Evolutionary conservation across 2,329 filamentous ascomycete species (phyloP).

Genomic region (Aaosphaeria pasadenensis): DNA sequence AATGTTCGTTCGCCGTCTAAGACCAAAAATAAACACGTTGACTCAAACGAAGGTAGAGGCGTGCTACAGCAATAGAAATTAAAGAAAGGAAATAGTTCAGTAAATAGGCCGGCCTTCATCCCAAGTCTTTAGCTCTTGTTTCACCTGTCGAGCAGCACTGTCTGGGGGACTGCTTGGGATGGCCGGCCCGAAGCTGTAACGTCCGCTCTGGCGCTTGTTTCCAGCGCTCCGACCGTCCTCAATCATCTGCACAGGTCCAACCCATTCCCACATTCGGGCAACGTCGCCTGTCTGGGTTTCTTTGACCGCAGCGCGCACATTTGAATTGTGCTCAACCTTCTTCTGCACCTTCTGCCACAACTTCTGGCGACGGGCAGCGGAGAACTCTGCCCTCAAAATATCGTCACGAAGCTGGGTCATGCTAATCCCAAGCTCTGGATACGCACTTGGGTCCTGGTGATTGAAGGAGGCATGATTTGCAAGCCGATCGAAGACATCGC

Average conservation of each 20-base stretch:
- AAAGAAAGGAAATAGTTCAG: slow-evolving; percentile 20
- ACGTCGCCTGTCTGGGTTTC: slow-evolving; percentile 55
- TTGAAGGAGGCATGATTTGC: slow-evolving; percentile 82
- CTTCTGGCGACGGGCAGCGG: slow-evolving; percentile 68
- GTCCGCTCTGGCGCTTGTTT: slow-evolving; percentile 29
- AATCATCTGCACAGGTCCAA: slow-evolving; percentile 56
- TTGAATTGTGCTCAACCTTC: slow-evolving; percentile 91
- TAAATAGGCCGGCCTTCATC: slow-evolving; percentile 49
- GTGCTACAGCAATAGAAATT: background rate
- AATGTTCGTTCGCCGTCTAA: too few species aligned
- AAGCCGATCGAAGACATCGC: slow-evolving; percentile 78
- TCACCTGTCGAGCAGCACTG: slow-evolving; percentile 25
- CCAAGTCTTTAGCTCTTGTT: slow-evolving; percentile 37
- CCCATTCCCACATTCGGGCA: slow-evolving; percentile 66
- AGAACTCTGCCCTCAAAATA: slow-evolving; percentile 79
- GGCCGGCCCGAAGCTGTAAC: slow-evolving; percentile 28
- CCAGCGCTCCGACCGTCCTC: slow-evolving; percentile 31
- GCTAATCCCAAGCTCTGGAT: slow-evolving; percentile 76
- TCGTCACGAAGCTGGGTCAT: slow-evolving; percentile 90
- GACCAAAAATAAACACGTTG: too few species aligned
- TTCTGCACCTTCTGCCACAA: slow-evolving; percentile 80
- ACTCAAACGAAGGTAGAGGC: background rate
- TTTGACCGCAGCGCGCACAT: slow-evolving; percentile 76
- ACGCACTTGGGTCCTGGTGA: slow-evolving; percentile 58
- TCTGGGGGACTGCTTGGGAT: slow-evolving; percentile 28